Conservation (phyloP, 495 filamentous ascomycete species). For the Bathelium albidoporum region DNA sequence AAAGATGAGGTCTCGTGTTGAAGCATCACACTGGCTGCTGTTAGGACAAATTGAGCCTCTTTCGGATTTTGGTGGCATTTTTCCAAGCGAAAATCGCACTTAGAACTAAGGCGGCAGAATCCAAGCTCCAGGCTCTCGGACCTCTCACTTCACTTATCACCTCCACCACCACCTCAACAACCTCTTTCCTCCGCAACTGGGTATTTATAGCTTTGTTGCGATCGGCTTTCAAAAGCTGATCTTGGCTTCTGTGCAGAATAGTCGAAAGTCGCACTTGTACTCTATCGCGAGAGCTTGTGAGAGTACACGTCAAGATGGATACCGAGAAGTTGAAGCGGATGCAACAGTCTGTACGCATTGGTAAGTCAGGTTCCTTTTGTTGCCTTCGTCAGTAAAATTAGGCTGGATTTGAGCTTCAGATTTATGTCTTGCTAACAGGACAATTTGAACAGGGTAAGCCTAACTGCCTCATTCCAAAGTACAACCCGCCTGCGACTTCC, state of each 20-base stretch:
- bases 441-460: conserved; percentile 10
- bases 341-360: conserved; percentile 65
- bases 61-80: neutral
- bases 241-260: neutral
- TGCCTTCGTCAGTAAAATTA: neutral
- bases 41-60: neutral
- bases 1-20: too few relatives aligned
- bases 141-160: neutral
- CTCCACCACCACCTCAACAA: neutral
- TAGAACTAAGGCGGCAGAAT: neutral
- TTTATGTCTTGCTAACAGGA: neutral
- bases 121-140: neutral
- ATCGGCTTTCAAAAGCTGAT: neutral
- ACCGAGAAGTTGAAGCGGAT: conserved; percentile 67
- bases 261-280: neutral
- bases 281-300: neutral
- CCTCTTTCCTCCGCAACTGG: neutral
- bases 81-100: conserved; percentile 2
- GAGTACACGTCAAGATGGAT: conserved; percentile 46
- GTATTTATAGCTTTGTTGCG: neutral
- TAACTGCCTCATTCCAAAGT: neutral
- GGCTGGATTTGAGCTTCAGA: neutral
- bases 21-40: too few relatives aligned
- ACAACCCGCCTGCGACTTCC: neutral
- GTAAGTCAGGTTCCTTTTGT: conserved; percentile 40